Conservation (phyloP, 257 asterid genomes). For the Gardenia jasminoides region DNA sequence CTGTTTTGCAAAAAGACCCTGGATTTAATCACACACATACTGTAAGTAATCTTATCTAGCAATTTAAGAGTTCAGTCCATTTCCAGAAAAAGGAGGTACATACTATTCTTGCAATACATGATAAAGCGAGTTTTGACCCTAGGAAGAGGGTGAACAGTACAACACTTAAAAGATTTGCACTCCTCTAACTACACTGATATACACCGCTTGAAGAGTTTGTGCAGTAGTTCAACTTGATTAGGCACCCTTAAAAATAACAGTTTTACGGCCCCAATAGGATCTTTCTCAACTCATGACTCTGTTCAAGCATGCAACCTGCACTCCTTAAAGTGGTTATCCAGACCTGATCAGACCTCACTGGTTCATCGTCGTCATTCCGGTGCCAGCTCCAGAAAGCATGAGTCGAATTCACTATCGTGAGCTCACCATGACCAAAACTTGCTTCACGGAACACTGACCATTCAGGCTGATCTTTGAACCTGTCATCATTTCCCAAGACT, state of each 20-base stretch:
- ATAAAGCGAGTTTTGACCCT: not conserved
- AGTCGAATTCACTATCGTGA: constrained; percentile 57
- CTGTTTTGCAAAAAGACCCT: too few relatives aligned
- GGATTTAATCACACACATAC: too few relatives aligned
- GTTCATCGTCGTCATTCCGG: constrained; percentile 80
- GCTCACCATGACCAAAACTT: constrained; percentile 94
- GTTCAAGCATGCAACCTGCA: constrained; percentile 49
- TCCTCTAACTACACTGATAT: not conserved
- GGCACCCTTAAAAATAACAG: not conserved
- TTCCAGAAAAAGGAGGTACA: not conserved
- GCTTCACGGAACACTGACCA: constrained; percentile 97
- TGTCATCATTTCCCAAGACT: constrained; percentile 23
- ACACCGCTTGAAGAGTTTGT: not conserved
- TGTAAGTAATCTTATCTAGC: too few relatives aligned
- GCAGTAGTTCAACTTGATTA: not conserved
- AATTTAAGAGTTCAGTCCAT: too few relatives aligned
- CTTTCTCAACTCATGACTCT: constrained; percentile 33
- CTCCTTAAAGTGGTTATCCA: constrained; percentile 58
- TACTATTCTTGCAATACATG: not conserved
- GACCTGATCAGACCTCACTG: constrained; percentile 69
- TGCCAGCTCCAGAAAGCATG: constrained; percentile 99
- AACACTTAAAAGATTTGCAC: not conserved
- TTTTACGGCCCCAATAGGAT: constrained; percentile 33
- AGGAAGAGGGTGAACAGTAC: not conserved
- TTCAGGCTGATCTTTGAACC: constrained; percentile 61